Percentiles rank a stretch among this genome's conserved stretches.
Conservation (phyloP, 768 basidiomycete species). For the Termitomyces bulborhizus region DNA sequence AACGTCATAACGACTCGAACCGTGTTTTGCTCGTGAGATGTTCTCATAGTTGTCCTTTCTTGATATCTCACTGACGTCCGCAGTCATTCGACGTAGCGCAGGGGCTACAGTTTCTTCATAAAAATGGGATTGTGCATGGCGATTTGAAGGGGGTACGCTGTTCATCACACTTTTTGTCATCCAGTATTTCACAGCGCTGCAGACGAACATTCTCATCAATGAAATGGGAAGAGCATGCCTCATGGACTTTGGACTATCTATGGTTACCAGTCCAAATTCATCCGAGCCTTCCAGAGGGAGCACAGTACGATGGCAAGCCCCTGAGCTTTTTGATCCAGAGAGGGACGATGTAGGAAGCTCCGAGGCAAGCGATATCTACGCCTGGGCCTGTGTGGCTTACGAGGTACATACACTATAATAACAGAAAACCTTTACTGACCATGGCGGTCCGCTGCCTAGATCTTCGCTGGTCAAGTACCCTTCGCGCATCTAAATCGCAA, state of each 20-base stretch:
- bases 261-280: background rate
- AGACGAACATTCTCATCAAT: slow-evolving; percentile 6
- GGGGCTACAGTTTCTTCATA: slow-evolving; percentile 2
- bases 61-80: background rate
- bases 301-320: slow-evolving; percentile 1
- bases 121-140: slow-evolving; percentile 6
- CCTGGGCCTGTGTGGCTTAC: slow-evolving; percentile 5
- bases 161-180: background rate
- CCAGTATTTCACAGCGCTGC: background rate
- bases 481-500: background rate
- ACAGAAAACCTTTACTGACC: background rate
- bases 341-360: background rate
- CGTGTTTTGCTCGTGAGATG: slow-evolving; percentile 2
- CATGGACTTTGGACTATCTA: background rate
- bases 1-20: background rate
- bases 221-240: background rate
- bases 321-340: slow-evolving; percentile 1
- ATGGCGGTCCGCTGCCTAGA: background rate
- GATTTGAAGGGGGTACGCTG: slow-evolving; percentile 4
- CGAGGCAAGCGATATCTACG: slow-evolving; percentile 2
- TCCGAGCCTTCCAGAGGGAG: background rate
- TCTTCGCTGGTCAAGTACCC: slow-evolving; percentile 1
- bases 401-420: background rate
- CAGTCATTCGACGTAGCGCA: slow-evolving; percentile 4
- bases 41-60: background rate